A percentile compares a stretch with the other conserved stretches of the same genome.
Conservation (phyloP, 116 monocot genomes). For the Cymodocea nodosa region DNA sequence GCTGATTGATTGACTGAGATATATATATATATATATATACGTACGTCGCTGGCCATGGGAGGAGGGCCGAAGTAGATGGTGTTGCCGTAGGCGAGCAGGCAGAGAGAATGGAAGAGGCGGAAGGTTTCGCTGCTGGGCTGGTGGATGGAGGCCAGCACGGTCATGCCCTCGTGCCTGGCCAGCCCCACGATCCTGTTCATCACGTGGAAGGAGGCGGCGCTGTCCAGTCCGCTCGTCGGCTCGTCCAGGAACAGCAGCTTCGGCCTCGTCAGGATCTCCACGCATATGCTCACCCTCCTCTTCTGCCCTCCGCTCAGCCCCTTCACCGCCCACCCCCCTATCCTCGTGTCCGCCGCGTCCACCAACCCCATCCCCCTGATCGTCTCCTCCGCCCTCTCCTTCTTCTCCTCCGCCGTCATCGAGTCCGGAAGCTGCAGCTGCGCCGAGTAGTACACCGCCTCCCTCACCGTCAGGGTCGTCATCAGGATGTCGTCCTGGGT, state of each 20-base stretch:
- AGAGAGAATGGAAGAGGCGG: conserved; percentile 13
- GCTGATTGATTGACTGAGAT: too few relatives aligned
- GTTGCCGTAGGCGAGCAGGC: conserved; percentile 19
- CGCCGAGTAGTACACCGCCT: conserved; percentile 30
- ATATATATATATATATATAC: too few relatives aligned
- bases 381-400: conserved; percentile 15
- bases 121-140: conserved; percentile 26
- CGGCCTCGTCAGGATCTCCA: conserved; percentile 23
- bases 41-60: conserved; percentile 7
- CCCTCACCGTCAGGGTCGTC: conserved; percentile 25
- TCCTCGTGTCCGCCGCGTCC: conserved; percentile 23
- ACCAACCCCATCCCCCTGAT: conserved; percentile 23
- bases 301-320: conserved; percentile 26
- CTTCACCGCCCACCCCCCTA: conserved; percentile 11
- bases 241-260: conserved; percentile 27
- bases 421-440: conserved; percentile 23
- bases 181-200: conserved; percentile 13
- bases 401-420: conserved; percentile 17
- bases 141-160: conserved; percentile 20
- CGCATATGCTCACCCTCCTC: conserved; percentile 30
- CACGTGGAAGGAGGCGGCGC: conserved; percentile 28
- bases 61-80: conserved; percentile 20
- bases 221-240: conserved; percentile 29
- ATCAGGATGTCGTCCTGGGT: conserved; percentile 26
- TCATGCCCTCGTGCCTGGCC: conserved; percentile 10